Evolutionary conservation across 2,329 filamentous ascomycete species (phyloP), one percentile per base, ranked within the genome.

Genomic region (Diaporthe capsici): DNA sequence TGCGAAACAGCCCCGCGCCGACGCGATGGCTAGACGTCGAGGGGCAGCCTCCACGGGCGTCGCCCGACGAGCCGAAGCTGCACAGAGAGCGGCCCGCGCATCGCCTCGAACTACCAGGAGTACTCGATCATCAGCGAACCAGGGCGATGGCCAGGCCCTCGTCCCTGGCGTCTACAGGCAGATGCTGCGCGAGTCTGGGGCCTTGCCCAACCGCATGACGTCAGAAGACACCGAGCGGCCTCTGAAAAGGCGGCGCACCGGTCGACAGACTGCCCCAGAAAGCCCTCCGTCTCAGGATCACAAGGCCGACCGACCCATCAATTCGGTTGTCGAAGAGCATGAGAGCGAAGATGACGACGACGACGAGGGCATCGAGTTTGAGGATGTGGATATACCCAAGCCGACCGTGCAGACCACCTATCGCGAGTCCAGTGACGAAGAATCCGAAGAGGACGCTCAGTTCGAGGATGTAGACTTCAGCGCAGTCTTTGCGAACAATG

Each of bases 371-470:
- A 73, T 87, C 31, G 85, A 88, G 58, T 90, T 90, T 78, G 85
- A 90, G 76, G 88, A 90, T 79, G 87, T 90, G 1, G 78, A 81
- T 5, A 78, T 89, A 4, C 89, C 89, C 0, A 78, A 82, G 20
- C 85, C 88, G 0, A 89, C 85, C 0, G 78, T 90, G 25, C 89
- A 91, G 79, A 91, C 88, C 1, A 84, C 90, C 73, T 84, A 87
- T 61, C 81, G 85, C 72, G 87, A 88, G 47, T 88, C 87, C 0
- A 88, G 88, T 13, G 87, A 88, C 17, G 84, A 84, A 17, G 83
- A 84, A 2, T 84, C 84, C 7, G 84, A 87, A 1, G 84, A 85
- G 4, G 84, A 85, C 9, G 77, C 87, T 8, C 78, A 84, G 8
- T 88, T 91, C 74, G 87, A 90, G 72, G 86, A 90, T 61, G 83